Base-by-base conservation (phyloP, 208 protist species). In the Crithidia sp. region DNA sequence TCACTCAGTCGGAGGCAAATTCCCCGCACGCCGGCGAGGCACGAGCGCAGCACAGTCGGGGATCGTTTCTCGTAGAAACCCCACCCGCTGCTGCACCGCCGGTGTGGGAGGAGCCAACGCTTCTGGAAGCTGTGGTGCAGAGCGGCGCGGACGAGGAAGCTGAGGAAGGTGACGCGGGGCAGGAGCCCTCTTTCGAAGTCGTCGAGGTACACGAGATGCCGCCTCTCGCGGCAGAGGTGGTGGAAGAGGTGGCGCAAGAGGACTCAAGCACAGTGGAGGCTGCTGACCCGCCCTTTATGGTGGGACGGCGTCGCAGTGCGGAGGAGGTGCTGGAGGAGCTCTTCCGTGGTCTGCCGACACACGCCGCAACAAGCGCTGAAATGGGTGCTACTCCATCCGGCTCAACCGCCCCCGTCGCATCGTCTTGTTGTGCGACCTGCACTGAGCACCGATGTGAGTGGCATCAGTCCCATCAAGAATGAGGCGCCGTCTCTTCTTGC, bases 401-500 rank as follows among this genome's bases (percentile, higher is more conserved):
- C 28, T 28, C 28, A 28, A 28, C 28, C 28, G 28, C 28, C 28
- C 28, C 28, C 28, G n/a, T 28, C 28, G 28, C 28, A 28, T 28
- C 28, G 62, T 2, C 53, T 68, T 8, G 55, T 71, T 4, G 6
- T 75, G 16, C 61, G 71, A 17, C 70, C 66, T 0, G 67, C 61
- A 7, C 39, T 77, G 9, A 68, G 72, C 8, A 41, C 74, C 0
- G 83, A 87, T 37, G 69, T 87, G 17, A 90, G 79, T 44, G 67
- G 66, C 45, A 83, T 90, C 67, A 90, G 82, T 57, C 59, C 78
- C 41, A 84, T 87, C 44, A 74, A 76, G n/a, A 80, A 72, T 14
- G 83, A 88, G 37, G 67, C 70, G 16, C 50, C 75, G 13, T 88
- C 83, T 7, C 60, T 84, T 12, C 49, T 88, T 0, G 73, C 54